Conservation (phyloP, 805 yeast genomes). For the Ogataea chonburiensis region DNA sequence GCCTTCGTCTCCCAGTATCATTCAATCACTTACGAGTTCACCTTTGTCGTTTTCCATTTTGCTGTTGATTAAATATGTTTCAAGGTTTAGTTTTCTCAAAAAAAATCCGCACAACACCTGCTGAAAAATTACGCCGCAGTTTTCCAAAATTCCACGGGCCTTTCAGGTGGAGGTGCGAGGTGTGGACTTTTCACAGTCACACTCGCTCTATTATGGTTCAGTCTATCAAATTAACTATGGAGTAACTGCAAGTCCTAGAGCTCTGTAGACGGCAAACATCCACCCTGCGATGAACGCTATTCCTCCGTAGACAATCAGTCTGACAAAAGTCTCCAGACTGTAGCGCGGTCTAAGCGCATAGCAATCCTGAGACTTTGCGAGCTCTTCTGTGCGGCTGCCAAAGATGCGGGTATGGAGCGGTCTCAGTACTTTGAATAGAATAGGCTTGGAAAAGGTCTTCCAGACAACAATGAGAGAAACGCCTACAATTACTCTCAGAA, state of each 20-base stretch:
- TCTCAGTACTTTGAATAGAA: constrained; percentile 54
- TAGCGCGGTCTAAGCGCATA: constrained; percentile 61
- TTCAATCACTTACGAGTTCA: constrained; percentile 82
- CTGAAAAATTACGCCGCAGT: constrained; percentile 10
- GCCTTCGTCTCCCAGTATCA: no score
- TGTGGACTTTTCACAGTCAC: constrained; percentile 22
- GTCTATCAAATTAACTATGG: not conserved
- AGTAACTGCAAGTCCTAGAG: constrained; percentile 22
- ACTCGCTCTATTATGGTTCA: no score
- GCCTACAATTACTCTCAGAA: constrained; percentile 59
- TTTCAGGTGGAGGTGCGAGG: constrained; percentile 11
- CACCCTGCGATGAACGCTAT: constrained; percentile 56
- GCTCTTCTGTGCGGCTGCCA: constrained; percentile 4
- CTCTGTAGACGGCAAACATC: constrained; percentile 13
- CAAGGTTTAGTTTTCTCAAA: constrained; percentile 12
- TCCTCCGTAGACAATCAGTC: constrained; percentile 80
- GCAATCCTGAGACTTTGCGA: constrained; percentile 25
- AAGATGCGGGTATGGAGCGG: constrained; percentile 45
- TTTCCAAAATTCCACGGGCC: constrained; percentile 1
- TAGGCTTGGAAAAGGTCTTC: constrained; percentile 73
- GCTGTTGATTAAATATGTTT: constrained; percentile 29
- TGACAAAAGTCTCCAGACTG: constrained; percentile 73
- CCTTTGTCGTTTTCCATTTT: constrained; percentile 99
- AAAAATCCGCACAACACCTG: constrained; percentile 12
- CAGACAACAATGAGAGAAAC: constrained; percentile 61